Base-by-base conservation (phyloP, 2,329 filamentous ascomycete species). In the Hypomyces perniciosus region DNA sequence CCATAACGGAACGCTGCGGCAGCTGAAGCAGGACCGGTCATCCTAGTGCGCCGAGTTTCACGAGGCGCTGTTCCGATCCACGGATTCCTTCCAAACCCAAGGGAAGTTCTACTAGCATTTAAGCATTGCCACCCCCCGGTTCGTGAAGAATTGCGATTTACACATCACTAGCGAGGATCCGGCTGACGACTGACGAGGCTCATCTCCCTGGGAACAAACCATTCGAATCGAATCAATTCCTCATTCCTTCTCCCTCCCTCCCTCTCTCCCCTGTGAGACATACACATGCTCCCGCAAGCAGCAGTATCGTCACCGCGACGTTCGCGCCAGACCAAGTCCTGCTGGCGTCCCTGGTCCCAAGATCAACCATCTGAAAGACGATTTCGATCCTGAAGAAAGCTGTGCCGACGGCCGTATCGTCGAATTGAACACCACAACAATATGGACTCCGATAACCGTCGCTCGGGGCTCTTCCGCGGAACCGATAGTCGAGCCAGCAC, bases 401-500 rank as follows among this genome's bases (percentile, higher is more conserved):
- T 1, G 29, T 13, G 2, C 8, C 10, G 30, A 33, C 20, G 20
- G 20, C 20, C 20, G 3, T 20, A 20, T 20, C 2, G 20, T 20
- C 20, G 13, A 43, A 38, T 52, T 52, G 61, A 62, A 46, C 55
- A 62, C 53, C 49, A 62, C 54, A 62, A 65, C 54, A 68, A 71
- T 56, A 72, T 72, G 63, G 70, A 72, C 33, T 71, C 76, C 61
- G 63, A 68, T 48, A 62, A 64, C 55, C 70, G 64, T 55, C 71
- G 74, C 55, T 71, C 78, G 13, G 64, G 72, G 8, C 43, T 53
- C 44, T 68, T 76, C 61, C 68, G 74, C 56, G 72, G 71, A 47
- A 71, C 48, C 2, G 72, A 78, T 51, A 73, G 72, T 51, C 74
- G 74, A 41, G 72, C 72, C 20, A 69, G 60, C 13, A 64, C 65